Conservation (phyloP, 2,329 filamentous ascomycete genomes). For the Metarhizium album region DNA sequence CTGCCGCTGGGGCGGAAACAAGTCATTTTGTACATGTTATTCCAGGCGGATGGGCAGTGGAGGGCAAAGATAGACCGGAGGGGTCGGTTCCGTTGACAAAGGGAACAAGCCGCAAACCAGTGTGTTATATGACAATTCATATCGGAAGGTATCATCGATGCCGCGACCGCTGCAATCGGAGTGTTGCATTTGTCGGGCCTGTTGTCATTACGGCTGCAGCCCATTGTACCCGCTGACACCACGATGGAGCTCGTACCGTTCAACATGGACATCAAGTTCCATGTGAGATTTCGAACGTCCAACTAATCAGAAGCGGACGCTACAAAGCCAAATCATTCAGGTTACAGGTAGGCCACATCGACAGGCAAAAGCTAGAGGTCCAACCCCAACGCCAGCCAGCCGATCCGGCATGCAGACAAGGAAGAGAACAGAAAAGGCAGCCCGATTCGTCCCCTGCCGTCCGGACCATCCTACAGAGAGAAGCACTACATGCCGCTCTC, state of each 20-base stretch:
- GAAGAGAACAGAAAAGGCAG: too few relatives aligned
- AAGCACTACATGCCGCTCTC: constrained; percentile 1
- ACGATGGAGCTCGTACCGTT: background rate
- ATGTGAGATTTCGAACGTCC: too few relatives aligned
- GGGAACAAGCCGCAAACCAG: constrained; percentile 11
- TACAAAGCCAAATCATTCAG: too few relatives aligned
- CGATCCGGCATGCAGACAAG: background rate
- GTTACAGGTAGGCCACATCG: too few relatives aligned
- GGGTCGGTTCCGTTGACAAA: constrained; percentile 17
- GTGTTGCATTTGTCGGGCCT: background rate
- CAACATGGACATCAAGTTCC: background rate
- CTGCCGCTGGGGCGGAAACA: constrained; percentile 8
- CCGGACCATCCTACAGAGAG: background rate
- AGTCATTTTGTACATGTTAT: constrained; percentile 26
- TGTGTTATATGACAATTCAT: background rate
- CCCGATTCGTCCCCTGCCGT: background rate
- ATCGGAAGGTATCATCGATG: background rate
- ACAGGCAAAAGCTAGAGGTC: background rate
- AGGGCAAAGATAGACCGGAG: constrained; percentile 13
- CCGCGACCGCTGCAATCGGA: background rate
- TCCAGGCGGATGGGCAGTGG: constrained; percentile 15
- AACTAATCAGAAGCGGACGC: too few relatives aligned
- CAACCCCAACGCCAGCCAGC: background rate
- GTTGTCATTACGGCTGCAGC: background rate
- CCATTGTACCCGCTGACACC: background rate